phyloP scores from a whole-genome alignment of 2,329 filamentous ascomycete species.

The Tolypocladium nubicola region DNA sequence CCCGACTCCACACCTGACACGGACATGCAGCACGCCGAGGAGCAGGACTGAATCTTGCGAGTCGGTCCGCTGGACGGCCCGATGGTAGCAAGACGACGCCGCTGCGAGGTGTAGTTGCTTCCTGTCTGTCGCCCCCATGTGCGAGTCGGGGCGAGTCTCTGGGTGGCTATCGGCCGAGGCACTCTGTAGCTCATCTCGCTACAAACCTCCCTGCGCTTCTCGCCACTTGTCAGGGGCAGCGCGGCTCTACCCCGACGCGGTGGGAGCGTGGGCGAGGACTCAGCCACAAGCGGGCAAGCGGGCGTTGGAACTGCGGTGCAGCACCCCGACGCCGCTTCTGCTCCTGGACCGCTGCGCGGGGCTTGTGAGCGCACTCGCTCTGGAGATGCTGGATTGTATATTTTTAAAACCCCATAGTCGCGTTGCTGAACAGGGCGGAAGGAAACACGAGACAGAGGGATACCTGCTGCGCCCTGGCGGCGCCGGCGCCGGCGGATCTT shows the following conservation, averaged over 20 bases:
- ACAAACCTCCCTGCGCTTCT: conserved; percentile 3
- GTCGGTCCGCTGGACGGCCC: neutral
- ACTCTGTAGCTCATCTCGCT: conserved; percentile 14
- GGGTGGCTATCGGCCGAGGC: neutral
- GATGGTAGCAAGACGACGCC: neutral
- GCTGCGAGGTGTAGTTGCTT: neutral
- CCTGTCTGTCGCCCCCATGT: neutral
- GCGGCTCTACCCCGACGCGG: neutral
- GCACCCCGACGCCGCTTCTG: conserved; percentile 7
- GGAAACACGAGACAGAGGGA: conserved; percentile 3
- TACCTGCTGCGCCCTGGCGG: conserved; percentile 18
- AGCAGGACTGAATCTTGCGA: neutral
- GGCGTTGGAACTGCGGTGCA: conserved; percentile 9
- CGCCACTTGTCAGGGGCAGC: neutral
- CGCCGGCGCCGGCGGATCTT: conserved; percentile 5
- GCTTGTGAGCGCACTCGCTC: conserved; percentile 5
- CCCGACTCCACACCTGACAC: neutral
- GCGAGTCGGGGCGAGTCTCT: neutral
- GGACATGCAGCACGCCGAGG: neutral
- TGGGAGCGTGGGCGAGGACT: neutral
- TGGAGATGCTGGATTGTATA: conserved; percentile 23
- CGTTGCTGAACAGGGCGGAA: neutral
- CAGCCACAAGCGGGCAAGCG: conserved; percentile 9
- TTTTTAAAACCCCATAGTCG: neutral
- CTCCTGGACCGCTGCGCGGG: conserved; percentile 11